Conservation (phyloP, 441 rosid genomes). For the Flueggea neowawraea region DNA sequence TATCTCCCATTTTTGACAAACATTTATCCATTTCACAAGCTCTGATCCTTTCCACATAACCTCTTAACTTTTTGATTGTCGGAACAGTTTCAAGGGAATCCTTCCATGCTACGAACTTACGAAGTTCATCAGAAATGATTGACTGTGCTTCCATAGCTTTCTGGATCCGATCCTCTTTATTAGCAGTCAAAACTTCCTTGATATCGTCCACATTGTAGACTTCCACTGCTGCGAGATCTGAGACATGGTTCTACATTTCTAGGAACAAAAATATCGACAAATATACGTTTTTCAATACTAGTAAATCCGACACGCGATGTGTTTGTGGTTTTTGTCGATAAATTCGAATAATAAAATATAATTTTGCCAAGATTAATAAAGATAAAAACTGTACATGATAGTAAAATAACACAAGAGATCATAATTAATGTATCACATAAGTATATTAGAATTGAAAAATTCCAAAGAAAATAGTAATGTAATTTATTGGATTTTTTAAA, state of each 20-base stretch:
- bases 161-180: slow-evolving; percentile 81
- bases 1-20: slow-evolving; percentile 72
- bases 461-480: no score
- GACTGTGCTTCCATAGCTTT: slow-evolving; percentile 93
- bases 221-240: slow-evolving; percentile 42
- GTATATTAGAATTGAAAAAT: no score
- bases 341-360: no score
- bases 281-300: slow-evolving; percentile 51
- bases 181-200: slow-evolving; percentile 94
- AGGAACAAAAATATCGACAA: slow-evolving; percentile 90
- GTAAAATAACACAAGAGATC: no score
- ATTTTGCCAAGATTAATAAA: no score
- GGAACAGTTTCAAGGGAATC: slow-evolving; percentile 95
- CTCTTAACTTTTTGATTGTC: slow-evolving; percentile 87
- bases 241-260: slow-evolving; percentile 75
- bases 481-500: no score
- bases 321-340: no score
- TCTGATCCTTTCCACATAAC: slow-evolving; percentile 77
- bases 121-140: slow-evolving; percentile 72
- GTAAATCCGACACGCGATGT: no score
- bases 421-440: no score
- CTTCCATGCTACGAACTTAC: slow-evolving; percentile 88
- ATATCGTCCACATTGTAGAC: slow-evolving; percentile 96
- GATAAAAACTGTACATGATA: no score
- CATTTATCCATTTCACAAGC: slow-evolving; percentile 68